Evolutionary conservation across 371 early-diverging fungal genomes (phyloP), one percentile per base, ranked within the genome.

Genomic region (Mortierella sp.): DNA sequence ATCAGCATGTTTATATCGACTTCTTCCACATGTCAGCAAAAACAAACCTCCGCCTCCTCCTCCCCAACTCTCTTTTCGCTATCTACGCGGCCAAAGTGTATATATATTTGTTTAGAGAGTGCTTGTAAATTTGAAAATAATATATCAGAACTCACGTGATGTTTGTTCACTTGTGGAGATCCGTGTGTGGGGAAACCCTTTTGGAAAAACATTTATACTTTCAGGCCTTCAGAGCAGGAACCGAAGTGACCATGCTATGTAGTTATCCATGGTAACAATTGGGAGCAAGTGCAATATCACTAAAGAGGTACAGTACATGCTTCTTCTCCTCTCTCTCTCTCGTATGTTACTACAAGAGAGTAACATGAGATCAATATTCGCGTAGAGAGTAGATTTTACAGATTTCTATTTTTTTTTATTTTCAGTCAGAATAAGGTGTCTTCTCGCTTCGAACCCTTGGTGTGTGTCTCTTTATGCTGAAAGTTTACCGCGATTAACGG

Each of bases 401-500:
- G 43, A 41, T 10, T 41, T 41, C 8, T 41, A 1, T 15, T 43
- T 13, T 15, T n/a, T n/a, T n/a, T n/a, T n/a, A n/a, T n/a, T n/a
- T 13, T 43, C 43, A 43, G 10, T 43, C 36, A 36, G 36, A 36
- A 36, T 5, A 43, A n/a, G 16, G 50, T 50, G 50, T 50, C 21
- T n/a, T n/a, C 45, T 66, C 58, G 65, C 65, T 65, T 65, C 65
- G 57, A 9, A 16, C 10, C 11, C 10, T 58, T 28, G 32, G 52
- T 53, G 69, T 69, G 52, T 53, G 69, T 69, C 69, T 69, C 70
- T 69, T 69, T 69, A 69, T 48, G 70, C 32, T 33, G 70, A 52
- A 63, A 41, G 9, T 52, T 32, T 7, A 13, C 32, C 55, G 55
- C 50, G 38, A n/a, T 45, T 59, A 47, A 22, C 33, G 43, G 47